Conservation (phyloP, 2,329 filamentous ascomycete species). For the Neofusicoccum sp. region DNA sequence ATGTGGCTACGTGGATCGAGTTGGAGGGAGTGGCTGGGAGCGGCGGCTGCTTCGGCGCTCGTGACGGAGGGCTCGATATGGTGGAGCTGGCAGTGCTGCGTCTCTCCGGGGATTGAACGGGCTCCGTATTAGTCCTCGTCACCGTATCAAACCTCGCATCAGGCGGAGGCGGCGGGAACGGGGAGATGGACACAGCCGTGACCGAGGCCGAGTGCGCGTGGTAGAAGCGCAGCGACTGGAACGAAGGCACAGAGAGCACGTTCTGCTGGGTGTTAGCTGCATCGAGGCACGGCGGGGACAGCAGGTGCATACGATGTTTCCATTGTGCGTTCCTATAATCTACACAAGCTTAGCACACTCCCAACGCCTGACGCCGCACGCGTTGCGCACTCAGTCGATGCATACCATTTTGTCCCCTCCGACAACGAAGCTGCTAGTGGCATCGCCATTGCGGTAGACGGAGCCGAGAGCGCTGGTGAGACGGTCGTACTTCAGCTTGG, state of each 20-base stretch:
- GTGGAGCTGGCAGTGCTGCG: slow-evolving; percentile 29
- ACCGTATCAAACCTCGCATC: slow-evolving; percentile 31
- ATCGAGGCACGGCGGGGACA: background rate
- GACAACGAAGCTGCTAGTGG: slow-evolving; percentile 86
- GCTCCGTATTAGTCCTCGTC: slow-evolving; percentile 26
- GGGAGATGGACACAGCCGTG: slow-evolving; percentile 87
- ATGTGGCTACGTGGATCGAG: slow-evolving; percentile 88
- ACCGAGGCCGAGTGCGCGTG: slow-evolving; percentile 92
- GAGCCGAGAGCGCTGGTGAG: slow-evolving; percentile 77
- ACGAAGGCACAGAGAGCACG: slow-evolving; percentile 78
- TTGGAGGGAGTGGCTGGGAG: slow-evolving; percentile 81
- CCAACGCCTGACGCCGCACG: slow-evolving; percentile 49
- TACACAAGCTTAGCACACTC: slow-evolving; percentile 51
- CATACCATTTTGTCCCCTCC: slow-evolving; percentile 95
- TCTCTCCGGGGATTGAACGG: slow-evolving; percentile 45
- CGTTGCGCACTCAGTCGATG: slow-evolving; percentile 14
- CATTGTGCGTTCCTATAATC: slow-evolving; percentile 94
- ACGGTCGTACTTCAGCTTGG: slow-evolving; percentile 87
- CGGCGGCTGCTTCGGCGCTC: slow-evolving; percentile 60
- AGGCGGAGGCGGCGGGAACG: slow-evolving; percentile 68
- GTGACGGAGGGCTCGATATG: slow-evolving; percentile 50
- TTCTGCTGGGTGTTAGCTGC: slow-evolving; percentile 58
- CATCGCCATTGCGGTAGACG: slow-evolving; percentile 93
- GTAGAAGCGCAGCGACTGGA: slow-evolving; percentile 82
- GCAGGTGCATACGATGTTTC: slow-evolving; percentile 78